Evolutionary conservation across 2,329 filamentous ascomycete species (phyloP).

Genomic region (Aspergillus sp.): DNA sequence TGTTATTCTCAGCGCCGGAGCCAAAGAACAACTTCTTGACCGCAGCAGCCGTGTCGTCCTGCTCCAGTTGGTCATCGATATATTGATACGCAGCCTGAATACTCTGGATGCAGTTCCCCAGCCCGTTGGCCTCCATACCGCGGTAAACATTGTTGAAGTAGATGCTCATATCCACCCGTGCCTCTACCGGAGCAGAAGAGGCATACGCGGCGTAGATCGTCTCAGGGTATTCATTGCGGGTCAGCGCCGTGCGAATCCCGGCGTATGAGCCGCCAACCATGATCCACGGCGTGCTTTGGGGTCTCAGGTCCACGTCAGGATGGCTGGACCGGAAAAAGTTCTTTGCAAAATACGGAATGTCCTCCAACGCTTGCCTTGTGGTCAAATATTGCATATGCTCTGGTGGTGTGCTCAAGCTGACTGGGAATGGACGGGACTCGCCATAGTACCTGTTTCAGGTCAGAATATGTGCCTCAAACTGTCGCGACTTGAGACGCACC

Average conservation of each 20-base stretch:
- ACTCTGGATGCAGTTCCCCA: conserved; percentile 50
- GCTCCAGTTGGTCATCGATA: conserved; percentile 47
- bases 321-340: conserved; percentile 34
- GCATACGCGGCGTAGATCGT: conserved; percentile 41
- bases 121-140: conserved; percentile 49
- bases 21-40: conserved; percentile 52
- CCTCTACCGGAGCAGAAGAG: conserved; percentile 46
- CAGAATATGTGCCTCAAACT: neutral
- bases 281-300: conserved; percentile 44
- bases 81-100: conserved; percentile 48
- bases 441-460: conserved; percentile 40
- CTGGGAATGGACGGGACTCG: conserved; percentile 37
- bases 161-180: conserved; percentile 48
- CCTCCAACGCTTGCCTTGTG: conserved; percentile 43
- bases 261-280: conserved; percentile 47
- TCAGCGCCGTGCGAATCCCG: conserved; percentile 44
- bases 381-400: conserved; percentile 44
- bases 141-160: conserved; percentile 52
- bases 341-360: conserved; percentile 45
- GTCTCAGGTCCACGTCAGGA: conserved; percentile 35
- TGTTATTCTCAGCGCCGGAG: conserved; percentile 44
- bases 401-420: conserved; percentile 32
- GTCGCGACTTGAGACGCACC: conserved; percentile 23
- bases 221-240: conserved; percentile 42
- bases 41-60: conserved; percentile 29